Evolutionary conservation across 139 green algal genomes (phyloP).

Genomic region (Coelastrella sp.): DNA sequence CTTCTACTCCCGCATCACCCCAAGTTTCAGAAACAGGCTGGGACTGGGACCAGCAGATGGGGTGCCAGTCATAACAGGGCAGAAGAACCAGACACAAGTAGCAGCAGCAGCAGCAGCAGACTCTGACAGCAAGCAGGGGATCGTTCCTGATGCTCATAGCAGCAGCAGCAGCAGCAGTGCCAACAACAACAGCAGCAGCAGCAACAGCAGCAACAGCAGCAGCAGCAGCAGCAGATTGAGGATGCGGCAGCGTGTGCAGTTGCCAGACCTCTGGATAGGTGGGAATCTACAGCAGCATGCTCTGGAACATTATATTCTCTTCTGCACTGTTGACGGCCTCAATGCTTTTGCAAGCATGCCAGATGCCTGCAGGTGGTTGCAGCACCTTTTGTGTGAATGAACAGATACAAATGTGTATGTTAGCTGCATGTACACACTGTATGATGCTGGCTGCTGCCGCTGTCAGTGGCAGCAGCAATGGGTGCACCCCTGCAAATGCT

Average conservation of each 20-base stretch:
- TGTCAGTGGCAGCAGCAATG: not conserved
- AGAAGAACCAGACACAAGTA: not conserved
- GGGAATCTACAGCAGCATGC: not conserved
- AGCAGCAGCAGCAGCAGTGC: no score
- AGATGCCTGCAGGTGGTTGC: no score
- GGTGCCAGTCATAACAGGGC: conserved; percentile 3
- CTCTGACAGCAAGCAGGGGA: not conserved
- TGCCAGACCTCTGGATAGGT: conserved; percentile 31
- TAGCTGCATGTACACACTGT: not conserved
- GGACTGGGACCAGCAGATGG: conserved; percentile 42
- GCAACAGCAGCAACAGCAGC: not conserved
- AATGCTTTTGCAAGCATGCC: no score
- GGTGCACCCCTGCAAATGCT: no score
- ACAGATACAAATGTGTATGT: not conserved
- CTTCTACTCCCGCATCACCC: conserved; percentile 6
- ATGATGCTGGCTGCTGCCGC: not conserved
- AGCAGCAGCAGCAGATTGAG: not conserved
- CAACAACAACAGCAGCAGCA: not conserved
- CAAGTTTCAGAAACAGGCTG: conserved; percentile 7
- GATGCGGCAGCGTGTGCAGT: conserved; percentile 19
- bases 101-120: not conserved
- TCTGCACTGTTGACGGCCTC: no score
- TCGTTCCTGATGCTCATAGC: not conserved
- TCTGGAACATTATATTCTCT: no score
- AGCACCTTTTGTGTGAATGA: not conserved